These are phyloP conservation scores for Lactarius vividus DNA, from an alignment of 768 basidiomycete species.

Conservation along the genomic window DNA sequence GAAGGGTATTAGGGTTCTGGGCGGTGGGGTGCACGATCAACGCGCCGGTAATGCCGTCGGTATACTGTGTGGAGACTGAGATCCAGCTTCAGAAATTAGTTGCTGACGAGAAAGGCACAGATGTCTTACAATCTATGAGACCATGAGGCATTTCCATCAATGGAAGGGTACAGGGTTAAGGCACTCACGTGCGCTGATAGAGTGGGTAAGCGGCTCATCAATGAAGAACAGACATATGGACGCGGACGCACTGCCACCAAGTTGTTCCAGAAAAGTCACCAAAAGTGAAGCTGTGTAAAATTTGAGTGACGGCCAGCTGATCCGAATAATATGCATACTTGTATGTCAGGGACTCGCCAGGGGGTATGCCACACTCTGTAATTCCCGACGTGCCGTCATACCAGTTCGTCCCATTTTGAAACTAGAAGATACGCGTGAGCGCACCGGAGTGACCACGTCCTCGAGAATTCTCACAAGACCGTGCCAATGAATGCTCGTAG, in stretches of 20 bases:
- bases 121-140: constrained; percentile 28
- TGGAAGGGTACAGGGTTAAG: neutral
- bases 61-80: constrained; percentile 38
- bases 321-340: constrained; percentile 29
- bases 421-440: constrained; percentile 29
- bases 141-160: neutral
- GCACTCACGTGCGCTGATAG: constrained; percentile 32
- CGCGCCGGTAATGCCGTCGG: constrained; percentile 50
- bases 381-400: constrained; percentile 48
- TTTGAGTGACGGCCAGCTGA: neutral
- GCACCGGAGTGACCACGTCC: constrained; percentile 6
- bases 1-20: constrained; percentile 35
- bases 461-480: constrained; percentile 30
- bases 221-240: neutral
- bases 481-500: constrained; percentile 40
- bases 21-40: constrained; percentile 45
- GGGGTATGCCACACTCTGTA: constrained; percentile 54
- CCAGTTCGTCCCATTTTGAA: constrained; percentile 46
- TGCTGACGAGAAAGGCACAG: neutral
- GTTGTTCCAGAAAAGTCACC: constrained; percentile 45
- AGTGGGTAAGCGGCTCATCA: neutral
- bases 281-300: constrained; percentile 37
- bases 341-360: constrained; percentile 44
- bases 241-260: constrained; percentile 46
- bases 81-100: neutral